phyloP scores from a whole-genome alignment of 108 stramenopile genomes.

The Pinguiococcus pyrenoidosus region DNA sequence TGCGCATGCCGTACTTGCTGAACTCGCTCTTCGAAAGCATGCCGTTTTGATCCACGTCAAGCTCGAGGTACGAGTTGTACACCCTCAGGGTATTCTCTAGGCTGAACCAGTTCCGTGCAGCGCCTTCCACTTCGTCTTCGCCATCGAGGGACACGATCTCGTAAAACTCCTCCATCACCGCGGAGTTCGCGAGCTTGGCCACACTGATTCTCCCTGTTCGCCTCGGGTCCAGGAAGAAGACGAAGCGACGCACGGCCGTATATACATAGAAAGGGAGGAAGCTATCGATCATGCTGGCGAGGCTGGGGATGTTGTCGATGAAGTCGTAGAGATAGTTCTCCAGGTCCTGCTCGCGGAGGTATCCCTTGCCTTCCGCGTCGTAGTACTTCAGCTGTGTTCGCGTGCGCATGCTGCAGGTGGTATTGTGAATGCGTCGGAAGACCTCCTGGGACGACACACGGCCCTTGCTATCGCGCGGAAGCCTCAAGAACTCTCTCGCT shows the following conservation, averaged over 20 bases:
- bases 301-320: slow-evolving; percentile 24
- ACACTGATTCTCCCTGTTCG: slow-evolving; percentile 19
- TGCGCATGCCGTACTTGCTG: slow-evolving; percentile 2
- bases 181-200: slow-evolving; percentile 11
- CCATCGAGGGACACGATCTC: slow-evolving; percentile 3
- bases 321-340: slow-evolving; percentile 40
- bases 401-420: slow-evolving; percentile 2
- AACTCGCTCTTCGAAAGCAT: slow-evolving; percentile 37
- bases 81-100: slow-evolving; percentile 29
- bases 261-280: slow-evolving; percentile 45
- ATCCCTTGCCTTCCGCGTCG: slow-evolving; percentile 18
- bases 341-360: slow-evolving; percentile 27
- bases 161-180: slow-evolving; percentile 25
- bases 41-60: slow-evolving; percentile 39
- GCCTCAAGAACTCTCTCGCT: slow-evolving; percentile 2
- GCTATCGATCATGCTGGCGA: slow-evolving; percentile 14
- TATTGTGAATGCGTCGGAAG: slow-evolving; percentile 5
- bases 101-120: slow-evolving; percentile 27
- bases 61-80: slow-evolving; percentile 35
- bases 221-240: slow-evolving; percentile 43
- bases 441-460: background rate
- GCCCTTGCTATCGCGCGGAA: slow-evolving; percentile 5
- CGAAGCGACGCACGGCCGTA: slow-evolving; percentile 39
- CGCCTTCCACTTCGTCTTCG: background rate
- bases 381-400: slow-evolving; percentile 9